Conservation (phyloP, 2,329 filamentous ascomycete species). For the Arthroderma uncinatum region DNA sequence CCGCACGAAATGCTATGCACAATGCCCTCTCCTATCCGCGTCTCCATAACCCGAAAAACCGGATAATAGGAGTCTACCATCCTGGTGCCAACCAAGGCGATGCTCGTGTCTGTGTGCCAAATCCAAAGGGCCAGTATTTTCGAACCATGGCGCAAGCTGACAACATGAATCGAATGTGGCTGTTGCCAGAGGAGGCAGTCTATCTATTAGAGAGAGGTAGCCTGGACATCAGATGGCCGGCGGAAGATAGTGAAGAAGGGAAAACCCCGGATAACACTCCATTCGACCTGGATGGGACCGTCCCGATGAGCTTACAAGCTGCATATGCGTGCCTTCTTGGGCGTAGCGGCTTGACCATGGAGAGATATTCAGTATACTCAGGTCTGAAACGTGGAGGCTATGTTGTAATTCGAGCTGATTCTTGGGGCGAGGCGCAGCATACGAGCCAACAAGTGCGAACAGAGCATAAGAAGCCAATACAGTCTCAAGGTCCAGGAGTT, state of each 20-base stretch:
- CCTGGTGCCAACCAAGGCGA: constrained; percentile 42
- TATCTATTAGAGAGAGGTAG: constrained; percentile 81
- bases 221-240: constrained; percentile 77
- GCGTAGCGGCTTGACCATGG: constrained; percentile 52
- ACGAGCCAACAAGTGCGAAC: background rate
- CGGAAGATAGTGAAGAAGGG: constrained; percentile 21
- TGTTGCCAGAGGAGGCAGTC: constrained; percentile 83
- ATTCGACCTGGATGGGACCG: constrained; percentile 47
- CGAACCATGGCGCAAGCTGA: constrained; percentile 64
- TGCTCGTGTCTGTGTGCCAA: constrained; percentile 53
- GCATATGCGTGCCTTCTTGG: constrained; percentile 80
- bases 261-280: constrained; percentile 19
- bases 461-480: constrained; percentile 8
- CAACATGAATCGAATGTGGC: constrained; percentile 58
- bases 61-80: constrained; percentile 62
- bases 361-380: constrained; percentile 79
- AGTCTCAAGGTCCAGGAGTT: constrained; percentile 16
- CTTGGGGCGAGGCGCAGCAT: constrained; percentile 27
- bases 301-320: constrained; percentile 85
- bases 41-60: constrained; percentile 56
- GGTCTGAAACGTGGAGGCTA: constrained; percentile 76
- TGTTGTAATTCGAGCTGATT: constrained; percentile 60
- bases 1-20: constrained; percentile 79
- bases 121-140: constrained; percentile 60
- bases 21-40: constrained; percentile 69